These are phyloP conservation scores for Neofusicoccum kwambonambiense DNA, from an alignment of 2,329 filamentous ascomycete species.

Conservation along the genomic window DNA sequence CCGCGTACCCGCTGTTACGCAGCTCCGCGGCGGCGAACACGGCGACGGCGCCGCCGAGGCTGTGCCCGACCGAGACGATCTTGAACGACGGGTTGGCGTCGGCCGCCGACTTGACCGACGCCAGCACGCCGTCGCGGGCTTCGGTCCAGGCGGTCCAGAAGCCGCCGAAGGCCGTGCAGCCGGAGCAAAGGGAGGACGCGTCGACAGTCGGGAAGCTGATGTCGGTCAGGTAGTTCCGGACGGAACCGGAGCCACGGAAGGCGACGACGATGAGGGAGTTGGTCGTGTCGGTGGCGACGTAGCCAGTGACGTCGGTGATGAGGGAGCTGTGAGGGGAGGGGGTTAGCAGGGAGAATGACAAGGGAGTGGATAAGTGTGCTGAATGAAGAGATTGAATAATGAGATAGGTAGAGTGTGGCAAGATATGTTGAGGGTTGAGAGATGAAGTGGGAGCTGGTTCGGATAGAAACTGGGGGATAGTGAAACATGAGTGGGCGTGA, in stretches of 20 bases:
- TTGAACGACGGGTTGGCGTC: constrained; percentile 51
- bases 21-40: constrained; percentile 60
- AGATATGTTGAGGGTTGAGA: no score
- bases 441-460: no score
- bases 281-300: constrained; percentile 47
- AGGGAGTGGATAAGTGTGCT: no score
- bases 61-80: constrained; percentile 65
- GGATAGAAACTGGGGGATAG: neutral
- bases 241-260: constrained; percentile 58
- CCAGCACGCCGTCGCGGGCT: constrained; percentile 44
- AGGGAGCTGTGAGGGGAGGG: constrained; percentile 24
- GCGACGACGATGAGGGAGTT: constrained; percentile 58
- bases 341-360: neutral
- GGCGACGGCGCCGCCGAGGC: constrained; percentile 65
- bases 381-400: no score
- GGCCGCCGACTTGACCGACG: constrained; percentile 46
- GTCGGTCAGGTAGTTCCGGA: constrained; percentile 64
- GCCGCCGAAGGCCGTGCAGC: constrained; percentile 57
- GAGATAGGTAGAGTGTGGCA: no score
- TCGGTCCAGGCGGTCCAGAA: constrained; percentile 62
- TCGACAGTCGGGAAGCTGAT: constrained; percentile 41
- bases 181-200: constrained; percentile 42
- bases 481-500: neutral
- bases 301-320: constrained; percentile 47
- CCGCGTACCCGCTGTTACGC: constrained; percentile 46